phyloP scores from a whole-genome alignment of 768 basidiomycete species.

The Collybiopsis confluens region DNA sequence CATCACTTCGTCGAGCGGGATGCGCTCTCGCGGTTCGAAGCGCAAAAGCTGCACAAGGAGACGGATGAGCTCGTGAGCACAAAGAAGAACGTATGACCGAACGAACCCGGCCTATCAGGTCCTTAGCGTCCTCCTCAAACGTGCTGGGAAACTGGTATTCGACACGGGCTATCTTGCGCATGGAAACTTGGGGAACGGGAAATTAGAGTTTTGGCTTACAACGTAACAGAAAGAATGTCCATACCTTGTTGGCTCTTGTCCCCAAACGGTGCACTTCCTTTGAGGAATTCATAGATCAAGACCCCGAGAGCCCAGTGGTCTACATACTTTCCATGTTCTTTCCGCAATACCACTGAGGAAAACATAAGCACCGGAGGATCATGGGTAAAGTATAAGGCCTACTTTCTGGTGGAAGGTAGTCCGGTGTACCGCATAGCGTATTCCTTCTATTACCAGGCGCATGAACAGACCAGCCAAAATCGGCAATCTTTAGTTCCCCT shows the following conservation, averaged over 20 bases:
- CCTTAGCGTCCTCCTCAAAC: constrained; percentile 39
- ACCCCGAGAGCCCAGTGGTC: constrained; percentile 1
- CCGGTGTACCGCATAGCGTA: constrained; percentile 93
- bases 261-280: constrained; percentile 72
- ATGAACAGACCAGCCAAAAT: constrained; percentile 99
- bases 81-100: no score
- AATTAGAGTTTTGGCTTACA: no score
- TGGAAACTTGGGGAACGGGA: no score
- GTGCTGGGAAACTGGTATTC: constrained; percentile 44
- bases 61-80: no score
- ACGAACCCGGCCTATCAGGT: constrained; percentile 40
- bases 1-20: background rate
- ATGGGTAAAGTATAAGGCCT: no score
- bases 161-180: constrained; percentile 59
- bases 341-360: constrained; percentile 52
- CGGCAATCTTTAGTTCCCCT: constrained; percentile 96
- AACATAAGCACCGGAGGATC: no score
- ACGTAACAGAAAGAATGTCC: no score
- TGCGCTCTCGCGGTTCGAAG: background rate
- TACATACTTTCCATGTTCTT: constrained; percentile 18
- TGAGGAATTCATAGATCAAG: constrained; percentile 49
- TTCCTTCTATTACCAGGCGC: constrained; percentile 85
- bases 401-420: constrained; percentile 94
- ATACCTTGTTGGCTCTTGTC: constrained; percentile 56
- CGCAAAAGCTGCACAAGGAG: background rate